phyloP scores from a whole-genome alignment of 768 basidiomycete species.

The Neoboletus magnificus region DNA sequence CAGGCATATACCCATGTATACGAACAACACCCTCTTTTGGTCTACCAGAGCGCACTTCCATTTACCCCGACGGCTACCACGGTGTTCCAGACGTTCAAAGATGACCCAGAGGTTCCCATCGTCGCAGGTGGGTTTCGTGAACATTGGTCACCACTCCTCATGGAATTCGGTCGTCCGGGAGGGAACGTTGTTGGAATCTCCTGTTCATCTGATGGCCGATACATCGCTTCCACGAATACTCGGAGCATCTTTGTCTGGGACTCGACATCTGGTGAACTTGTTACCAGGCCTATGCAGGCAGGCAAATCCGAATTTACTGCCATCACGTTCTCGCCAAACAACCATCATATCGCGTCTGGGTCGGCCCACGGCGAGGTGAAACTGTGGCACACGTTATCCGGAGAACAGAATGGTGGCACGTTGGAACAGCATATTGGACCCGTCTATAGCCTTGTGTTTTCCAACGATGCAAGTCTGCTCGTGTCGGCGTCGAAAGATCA shows the following conservation, averaged over 20 bases:
- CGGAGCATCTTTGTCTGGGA: constrained; percentile 25
- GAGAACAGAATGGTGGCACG: constrained; percentile 11
- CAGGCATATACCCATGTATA: constrained; percentile 30
- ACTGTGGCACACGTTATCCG: constrained; percentile 28
- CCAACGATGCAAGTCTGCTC: constrained; percentile 23
- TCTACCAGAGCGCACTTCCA: constrained; percentile 31
- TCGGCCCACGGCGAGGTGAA: constrained; percentile 16
- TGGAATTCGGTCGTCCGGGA: constrained; percentile 22
- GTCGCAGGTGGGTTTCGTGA: constrained; percentile 30
- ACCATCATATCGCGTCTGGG: constrained; percentile 25
- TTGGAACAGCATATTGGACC: constrained; percentile 20
- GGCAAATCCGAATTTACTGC: constrained; percentile 9
- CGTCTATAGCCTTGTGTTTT: constrained; percentile 30
- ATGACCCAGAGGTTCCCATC: constrained; percentile 20
- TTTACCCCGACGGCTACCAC: constrained; percentile 28
- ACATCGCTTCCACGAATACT: constrained; percentile 26
- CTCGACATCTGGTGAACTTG: constrained; percentile 26
- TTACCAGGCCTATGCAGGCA: constrained; percentile 17
- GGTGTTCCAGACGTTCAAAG: constrained; percentile 28
- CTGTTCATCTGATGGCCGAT: constrained; percentile 27
- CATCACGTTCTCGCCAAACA: constrained; percentile 31
- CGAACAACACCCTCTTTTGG: constrained; percentile 33
- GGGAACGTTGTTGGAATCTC: constrained; percentile 17
- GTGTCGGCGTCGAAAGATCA: constrained; percentile 27
- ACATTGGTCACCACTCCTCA: constrained; percentile 32